Evolutionary conservation across 2,329 filamentous ascomycete species (phyloP), one percentile per base, ranked within the genome.

Genomic region (Ascochyta rabiei): DNA sequence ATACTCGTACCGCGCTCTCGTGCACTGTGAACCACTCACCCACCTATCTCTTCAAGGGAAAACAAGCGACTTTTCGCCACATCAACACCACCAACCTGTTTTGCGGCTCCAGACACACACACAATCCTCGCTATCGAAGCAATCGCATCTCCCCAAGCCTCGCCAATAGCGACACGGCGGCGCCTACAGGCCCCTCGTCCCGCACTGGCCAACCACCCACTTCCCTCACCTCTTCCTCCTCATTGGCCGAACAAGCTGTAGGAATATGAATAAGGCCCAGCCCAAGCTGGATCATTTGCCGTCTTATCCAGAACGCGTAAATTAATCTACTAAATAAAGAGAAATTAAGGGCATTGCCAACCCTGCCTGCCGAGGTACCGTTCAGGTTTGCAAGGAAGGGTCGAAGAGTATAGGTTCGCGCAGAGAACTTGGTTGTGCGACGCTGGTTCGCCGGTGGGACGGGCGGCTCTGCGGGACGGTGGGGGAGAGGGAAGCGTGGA

Each of bases 391-490:
- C 21, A 8, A 26, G 42, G 37, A 47, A 40, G 23, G 16, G 30
- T 5, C 12, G 12, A 4, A 6, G 28, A 40, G 30, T 7, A 50
- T 50, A 53, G 30, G 49, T 47, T 53, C 42, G 28, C 18, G 3
- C 21, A 44, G n/a, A 9, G 26, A 28, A 42, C 16, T 50, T 41
- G 41, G 46, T 47, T 21, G 41, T 31, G 46, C 52, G 28, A 19
- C 31, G 34, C 39, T 48, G 45, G 45, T 54, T 54, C 45, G 51
- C 19, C 30, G 46, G 63, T 61, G 48, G 55, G 55, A 64, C 64
- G 64, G 63, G 67, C 65, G 67, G 67, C 67, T 69, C 66, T 69
- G 67, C 67, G 67, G 64, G 59, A 56, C 35, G 53, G 56, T 44
- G 60, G 51, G 45, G 31, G 7, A 24, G 37, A 19, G 37, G 31